Conservation (phyloP, 208 protist genomes). For the Trypanosoma platydactyli region DNA sequence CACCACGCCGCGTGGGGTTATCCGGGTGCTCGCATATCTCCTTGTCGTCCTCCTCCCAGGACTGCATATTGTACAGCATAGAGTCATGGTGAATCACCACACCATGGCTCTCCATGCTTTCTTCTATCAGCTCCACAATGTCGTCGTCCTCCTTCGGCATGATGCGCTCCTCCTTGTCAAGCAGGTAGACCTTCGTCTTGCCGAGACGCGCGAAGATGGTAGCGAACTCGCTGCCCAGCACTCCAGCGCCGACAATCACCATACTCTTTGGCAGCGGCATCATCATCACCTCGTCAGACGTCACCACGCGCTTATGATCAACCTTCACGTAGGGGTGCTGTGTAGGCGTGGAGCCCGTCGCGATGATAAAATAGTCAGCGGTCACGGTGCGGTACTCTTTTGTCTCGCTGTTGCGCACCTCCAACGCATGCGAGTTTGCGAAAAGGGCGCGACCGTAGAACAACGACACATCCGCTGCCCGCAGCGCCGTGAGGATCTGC, state of each 20-base stretch:
- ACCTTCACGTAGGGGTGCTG: conserved; percentile 56
- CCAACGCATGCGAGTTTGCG: conserved; percentile 46
- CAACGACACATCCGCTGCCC: conserved; percentile 46
- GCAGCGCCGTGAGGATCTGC: conserved; percentile 49
- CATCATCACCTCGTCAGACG: conserved; percentile 74
- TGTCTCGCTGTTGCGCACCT: conserved; percentile 42
- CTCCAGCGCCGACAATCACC: conserved; percentile 74
- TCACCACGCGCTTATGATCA: conserved; percentile 61
- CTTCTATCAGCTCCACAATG: conserved; percentile 46
- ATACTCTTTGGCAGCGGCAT: conserved; percentile 62
- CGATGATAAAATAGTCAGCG: conserved; percentile 82
- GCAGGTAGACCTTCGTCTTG: conserved; percentile 69
- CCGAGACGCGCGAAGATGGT: conserved; percentile 65
- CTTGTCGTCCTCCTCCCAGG: conserved; percentile 43
- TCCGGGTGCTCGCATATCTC: conserved; percentile 27
- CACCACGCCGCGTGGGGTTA: conserved; percentile 22
- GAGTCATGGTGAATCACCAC: conserved; percentile 73
- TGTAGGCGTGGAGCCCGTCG: conserved; percentile 61
- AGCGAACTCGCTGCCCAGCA: conserved; percentile 81
- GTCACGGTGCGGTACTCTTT: conserved; percentile 56
- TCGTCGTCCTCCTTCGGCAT: conserved; percentile 73
- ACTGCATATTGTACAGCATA: conserved; percentile 71
- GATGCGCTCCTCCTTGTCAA: conserved; percentile 71
- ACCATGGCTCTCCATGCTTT: conserved; percentile 40
- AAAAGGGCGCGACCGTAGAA: conserved; percentile 67